Evolutionary conservation across 306 rosid species (phyloP).

Genomic region (Vachellia pachyceras): DNA sequence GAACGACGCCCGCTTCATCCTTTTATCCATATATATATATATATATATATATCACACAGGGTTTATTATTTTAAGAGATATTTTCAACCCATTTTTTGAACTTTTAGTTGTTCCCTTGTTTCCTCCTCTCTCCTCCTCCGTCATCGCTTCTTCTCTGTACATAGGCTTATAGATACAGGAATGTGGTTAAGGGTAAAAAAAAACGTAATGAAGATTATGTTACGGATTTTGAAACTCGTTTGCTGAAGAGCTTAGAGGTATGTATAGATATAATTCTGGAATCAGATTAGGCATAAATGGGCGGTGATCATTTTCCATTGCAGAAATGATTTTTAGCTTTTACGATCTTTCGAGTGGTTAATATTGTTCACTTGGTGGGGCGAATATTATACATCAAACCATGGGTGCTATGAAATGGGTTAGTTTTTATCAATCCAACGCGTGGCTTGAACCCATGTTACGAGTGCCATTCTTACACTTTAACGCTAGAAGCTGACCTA

Average conservation of each 20-base stretch:
- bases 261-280: constrained; percentile 10
- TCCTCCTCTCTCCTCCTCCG: background rate
- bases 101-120: background rate
- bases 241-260: constrained; percentile 6
- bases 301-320: constrained; percentile 6
- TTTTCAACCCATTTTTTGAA: constrained; percentile 36
- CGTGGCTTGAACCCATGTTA: no score
- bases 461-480: no score
- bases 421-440: no score
- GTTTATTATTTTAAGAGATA: constrained; percentile 4
- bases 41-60: no score
- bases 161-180: constrained; percentile 30
- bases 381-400: constrained; percentile 16
- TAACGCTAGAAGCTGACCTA: constrained; percentile 38
- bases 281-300: background rate
- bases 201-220: constrained; percentile 14
- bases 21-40: constrained; percentile 17
- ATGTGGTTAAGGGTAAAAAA: background rate
- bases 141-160: constrained; percentile 31
- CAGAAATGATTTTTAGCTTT: constrained; percentile 23
- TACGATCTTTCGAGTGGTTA: constrained; percentile 20
- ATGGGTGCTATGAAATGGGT: constrained; percentile 34
- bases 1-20: constrained; percentile 20
- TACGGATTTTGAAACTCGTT: constrained; percentile 27
- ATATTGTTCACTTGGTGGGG: constrained; percentile 31